These are phyloP conservation scores for Hawksworthiomyces lignivorus DNA, from an alignment of 2,329 filamentous ascomycete genomes.

Conservation along the genomic window DNA sequence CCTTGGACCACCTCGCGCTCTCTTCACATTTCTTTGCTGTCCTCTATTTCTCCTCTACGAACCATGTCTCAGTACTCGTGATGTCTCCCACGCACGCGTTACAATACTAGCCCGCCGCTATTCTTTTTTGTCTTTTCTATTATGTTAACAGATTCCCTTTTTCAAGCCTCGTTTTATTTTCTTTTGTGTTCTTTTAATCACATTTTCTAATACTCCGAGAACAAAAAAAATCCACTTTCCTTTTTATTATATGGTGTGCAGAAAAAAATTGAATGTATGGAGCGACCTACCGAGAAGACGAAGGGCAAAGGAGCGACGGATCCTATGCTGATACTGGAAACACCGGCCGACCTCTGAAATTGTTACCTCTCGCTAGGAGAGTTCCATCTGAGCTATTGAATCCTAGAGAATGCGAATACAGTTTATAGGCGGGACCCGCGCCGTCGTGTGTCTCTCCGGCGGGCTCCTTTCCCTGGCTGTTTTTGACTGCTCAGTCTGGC, in stretches of 20 bases:
- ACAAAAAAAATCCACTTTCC: constrained; percentile 16
- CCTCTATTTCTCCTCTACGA: constrained; percentile 31
- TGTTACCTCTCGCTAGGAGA: no score
- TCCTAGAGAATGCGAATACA: no score
- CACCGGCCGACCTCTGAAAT: no score
- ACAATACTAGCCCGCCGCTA: constrained; percentile 50
- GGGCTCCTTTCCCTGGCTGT: no score
- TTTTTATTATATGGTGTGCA: constrained; percentile 1
- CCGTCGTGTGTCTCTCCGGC: no score
- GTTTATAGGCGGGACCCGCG: no score
- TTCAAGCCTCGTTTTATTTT: constrained; percentile 33
- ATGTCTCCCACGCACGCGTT: constrained; percentile 37
- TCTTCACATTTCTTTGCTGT: constrained; percentile 18
- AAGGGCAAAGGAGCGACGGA: no score
- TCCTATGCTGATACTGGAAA: no score
- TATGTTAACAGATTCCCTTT: constrained; percentile 31
- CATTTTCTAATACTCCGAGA: constrained; percentile 34
- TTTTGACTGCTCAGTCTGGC: no score
- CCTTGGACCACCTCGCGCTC: neutral
- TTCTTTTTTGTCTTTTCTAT: constrained; percentile 37
- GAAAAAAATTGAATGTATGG: constrained; percentile 3
- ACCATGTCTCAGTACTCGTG: constrained; percentile 49
- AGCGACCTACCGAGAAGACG: no score
- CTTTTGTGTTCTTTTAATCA: constrained; percentile 37
- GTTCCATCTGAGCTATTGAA: no score